A percentile compares a stretch with the other conserved stretches of the same genome.
Evolutionary conservation across 306 rosid genomes (phyloP).

Genomic region (Bauhinia variegata): DNA sequence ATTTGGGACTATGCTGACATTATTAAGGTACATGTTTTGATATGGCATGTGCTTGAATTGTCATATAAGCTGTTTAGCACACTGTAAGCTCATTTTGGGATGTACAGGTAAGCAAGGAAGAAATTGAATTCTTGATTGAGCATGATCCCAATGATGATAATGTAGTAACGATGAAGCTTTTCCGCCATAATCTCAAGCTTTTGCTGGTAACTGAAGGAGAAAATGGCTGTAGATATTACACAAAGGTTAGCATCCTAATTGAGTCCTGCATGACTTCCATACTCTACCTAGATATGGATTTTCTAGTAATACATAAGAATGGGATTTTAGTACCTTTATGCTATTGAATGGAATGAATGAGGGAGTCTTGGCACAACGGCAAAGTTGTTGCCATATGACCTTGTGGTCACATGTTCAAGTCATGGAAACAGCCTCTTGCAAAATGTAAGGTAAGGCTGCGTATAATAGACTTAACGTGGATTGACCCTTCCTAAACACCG

Average conservation of each 20-base stretch:
- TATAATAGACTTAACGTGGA: no score
- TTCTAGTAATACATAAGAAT: background rate
- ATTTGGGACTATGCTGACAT: constrained; percentile 42
- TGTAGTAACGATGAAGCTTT: constrained; percentile 58
- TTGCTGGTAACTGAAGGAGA: constrained; percentile 64
- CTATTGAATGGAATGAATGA: no score
- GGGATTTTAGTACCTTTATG: no score
- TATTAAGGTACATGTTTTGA: no score
- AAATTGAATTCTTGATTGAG: constrained; percentile 53
- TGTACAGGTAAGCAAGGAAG: constrained; percentile 61
- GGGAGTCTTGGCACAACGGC: no score
- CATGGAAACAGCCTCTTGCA: no score
- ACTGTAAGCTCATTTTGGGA: constrained; percentile 5
- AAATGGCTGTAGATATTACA: constrained; percentile 71
- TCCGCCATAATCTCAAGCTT: constrained; percentile 60
- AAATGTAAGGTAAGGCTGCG: no score
- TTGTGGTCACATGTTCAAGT: no score
- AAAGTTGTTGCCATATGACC: no score
- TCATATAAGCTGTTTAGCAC: background rate
- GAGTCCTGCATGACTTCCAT: background rate
- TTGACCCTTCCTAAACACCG: no score
- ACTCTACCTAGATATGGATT: background rate
- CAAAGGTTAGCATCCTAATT: constrained; percentile 45
- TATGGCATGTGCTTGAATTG: background rate
- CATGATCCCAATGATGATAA: constrained; percentile 63